Evolutionary conservation across 129 eudicot genomes (phyloP).

Genomic region (Chrysanthemum seticuspe): DNA sequence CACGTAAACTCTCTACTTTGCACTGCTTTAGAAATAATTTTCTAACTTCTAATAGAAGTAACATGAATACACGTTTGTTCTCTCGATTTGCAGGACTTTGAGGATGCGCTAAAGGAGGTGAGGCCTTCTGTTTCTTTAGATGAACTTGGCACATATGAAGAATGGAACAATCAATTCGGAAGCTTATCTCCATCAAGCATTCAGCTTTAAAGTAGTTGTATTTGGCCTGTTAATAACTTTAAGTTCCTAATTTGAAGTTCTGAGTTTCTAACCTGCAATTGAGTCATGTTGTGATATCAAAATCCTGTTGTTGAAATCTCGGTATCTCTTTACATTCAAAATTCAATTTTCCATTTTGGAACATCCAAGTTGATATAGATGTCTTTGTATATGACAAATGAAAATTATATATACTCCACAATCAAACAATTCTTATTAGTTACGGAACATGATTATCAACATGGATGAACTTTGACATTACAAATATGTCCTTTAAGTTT

Average conservation of each 20-base stretch:
- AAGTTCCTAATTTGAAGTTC: neutral
- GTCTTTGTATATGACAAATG: neutral
- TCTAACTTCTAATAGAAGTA: too few relatives aligned
- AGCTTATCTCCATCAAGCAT: constrained; percentile 52
- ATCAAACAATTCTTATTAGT: too few relatives aligned
- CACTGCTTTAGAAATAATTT: too few relatives aligned
- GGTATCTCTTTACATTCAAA: neutral
- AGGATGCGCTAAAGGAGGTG: too few relatives aligned
- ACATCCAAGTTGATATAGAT: neutral
- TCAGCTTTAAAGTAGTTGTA: constrained; percentile 10
- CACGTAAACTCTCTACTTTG: too few relatives aligned
- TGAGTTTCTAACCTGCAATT: neutral
- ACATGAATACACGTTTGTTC: too few relatives aligned
- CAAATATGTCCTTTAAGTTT: too few relatives aligned
- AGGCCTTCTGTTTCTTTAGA: too few relatives aligned
- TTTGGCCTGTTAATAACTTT: neutral
- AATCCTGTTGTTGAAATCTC: neutral
- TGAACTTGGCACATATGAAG: constrained; percentile 39
- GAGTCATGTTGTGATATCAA: constrained; percentile 4
- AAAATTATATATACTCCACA: neutral
- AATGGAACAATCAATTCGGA: constrained; percentile 85
- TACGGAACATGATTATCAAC: neutral
- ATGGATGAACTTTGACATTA: too few relatives aligned
- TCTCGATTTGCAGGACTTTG: too few relatives aligned
- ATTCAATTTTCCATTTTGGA: neutral